These are phyloP conservation scores for Colletotrichum ledebouriae DNA, from an alignment of 2,329 filamentous ascomycete species.

Conservation along the genomic window DNA sequence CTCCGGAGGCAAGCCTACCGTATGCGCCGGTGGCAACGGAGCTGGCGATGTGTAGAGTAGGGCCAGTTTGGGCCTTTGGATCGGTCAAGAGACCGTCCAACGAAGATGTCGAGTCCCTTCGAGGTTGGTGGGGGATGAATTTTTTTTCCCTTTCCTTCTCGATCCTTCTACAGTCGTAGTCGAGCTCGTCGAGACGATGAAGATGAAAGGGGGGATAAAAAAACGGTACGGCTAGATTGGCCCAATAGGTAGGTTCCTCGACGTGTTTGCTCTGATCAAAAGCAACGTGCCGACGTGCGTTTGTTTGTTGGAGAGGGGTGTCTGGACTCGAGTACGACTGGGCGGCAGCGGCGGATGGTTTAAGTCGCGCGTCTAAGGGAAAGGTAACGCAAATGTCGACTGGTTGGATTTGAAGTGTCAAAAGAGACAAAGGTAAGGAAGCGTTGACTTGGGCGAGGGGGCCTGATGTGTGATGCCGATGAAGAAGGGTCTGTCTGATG, in stretches of 20 bases:
- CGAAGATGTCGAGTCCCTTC: slow-evolving; percentile 13
- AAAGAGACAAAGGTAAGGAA: slow-evolving; percentile 41
- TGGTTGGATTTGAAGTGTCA: slow-evolving; percentile 28
- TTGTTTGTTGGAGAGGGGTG: not conserved
- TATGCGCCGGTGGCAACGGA: slow-evolving; percentile 75
- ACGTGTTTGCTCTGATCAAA: slow-evolving; percentile 14
- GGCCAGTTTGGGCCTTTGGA: slow-evolving; percentile 70
- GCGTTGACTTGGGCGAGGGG: slow-evolving; percentile 41
- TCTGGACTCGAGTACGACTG: slow-evolving; percentile 11
- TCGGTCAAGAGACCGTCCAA: slow-evolving; percentile 50
- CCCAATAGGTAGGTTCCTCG: not conserved
- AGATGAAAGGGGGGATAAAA: not conserved
- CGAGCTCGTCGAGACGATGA: slow-evolving; percentile 17
- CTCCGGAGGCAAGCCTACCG: slow-evolving; percentile 71
- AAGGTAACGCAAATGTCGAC: slow-evolving; percentile 14
- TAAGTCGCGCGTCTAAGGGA: slow-evolving; percentile 29
- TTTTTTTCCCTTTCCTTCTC: slow-evolving; percentile 11
- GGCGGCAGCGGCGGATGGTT: slow-evolving; percentile 28
- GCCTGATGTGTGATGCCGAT: slow-evolving; percentile 40
- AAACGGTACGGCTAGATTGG: slow-evolving; percentile 1
- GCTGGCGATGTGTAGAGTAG: slow-evolving; percentile 70
- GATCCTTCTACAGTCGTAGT: not conserved
- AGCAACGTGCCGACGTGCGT: slow-evolving; percentile 19
- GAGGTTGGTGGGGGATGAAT: slow-evolving; percentile 9
- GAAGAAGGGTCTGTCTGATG: slow-evolving; percentile 43